These are phyloP conservation scores for Cornus kousa DNA, from an alignment of 148 eudicot species.

Conservation along the genomic window DNA sequence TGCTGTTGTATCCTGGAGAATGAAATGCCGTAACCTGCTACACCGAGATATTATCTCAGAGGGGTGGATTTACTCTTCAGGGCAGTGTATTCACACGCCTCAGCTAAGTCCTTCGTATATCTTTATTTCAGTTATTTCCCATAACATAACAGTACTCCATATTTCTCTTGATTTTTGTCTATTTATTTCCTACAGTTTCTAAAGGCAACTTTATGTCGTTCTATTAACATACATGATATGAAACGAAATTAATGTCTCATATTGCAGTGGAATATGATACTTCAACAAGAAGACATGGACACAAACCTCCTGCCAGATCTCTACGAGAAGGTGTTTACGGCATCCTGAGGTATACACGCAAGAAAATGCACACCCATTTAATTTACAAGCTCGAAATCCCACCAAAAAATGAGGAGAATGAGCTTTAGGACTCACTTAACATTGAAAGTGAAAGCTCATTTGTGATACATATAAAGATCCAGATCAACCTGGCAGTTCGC, in stretches of 20 bases:
- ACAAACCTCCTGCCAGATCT: slow-evolving; percentile 45
- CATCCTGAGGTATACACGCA: slow-evolving; percentile 50
- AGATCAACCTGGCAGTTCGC: slow-evolving; percentile 20
- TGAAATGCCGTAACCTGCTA: no score
- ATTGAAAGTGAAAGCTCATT: slow-evolving; percentile 63
- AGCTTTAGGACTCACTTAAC: slow-evolving; percentile 49
- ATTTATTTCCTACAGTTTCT: no score
- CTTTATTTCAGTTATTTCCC: no score
- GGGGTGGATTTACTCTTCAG: no score
- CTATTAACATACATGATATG: no score
- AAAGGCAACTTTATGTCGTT: background rate
- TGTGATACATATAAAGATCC: slow-evolving; percentile 71
- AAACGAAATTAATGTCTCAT: background rate
- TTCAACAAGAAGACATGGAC: slow-evolving; percentile 63
- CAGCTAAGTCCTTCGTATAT: no score
- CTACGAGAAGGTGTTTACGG: slow-evolving; percentile 74
- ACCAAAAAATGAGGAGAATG: slow-evolving; percentile 24
- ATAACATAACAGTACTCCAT: no score
- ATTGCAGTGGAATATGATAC: slow-evolving; percentile 63
- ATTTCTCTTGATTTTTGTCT: no score
- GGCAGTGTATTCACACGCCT: no score
- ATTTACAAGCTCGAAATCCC: slow-evolving; percentile 79
- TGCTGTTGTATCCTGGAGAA: no score
- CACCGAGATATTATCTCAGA: no score
- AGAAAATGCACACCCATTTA: slow-evolving; percentile 58